Evolutionary conservation across 371 early-diverging fungal genomes (phyloP), one percentile per base, ranked within the genome.

Genomic region (Capillidium heterosporum): DNA sequence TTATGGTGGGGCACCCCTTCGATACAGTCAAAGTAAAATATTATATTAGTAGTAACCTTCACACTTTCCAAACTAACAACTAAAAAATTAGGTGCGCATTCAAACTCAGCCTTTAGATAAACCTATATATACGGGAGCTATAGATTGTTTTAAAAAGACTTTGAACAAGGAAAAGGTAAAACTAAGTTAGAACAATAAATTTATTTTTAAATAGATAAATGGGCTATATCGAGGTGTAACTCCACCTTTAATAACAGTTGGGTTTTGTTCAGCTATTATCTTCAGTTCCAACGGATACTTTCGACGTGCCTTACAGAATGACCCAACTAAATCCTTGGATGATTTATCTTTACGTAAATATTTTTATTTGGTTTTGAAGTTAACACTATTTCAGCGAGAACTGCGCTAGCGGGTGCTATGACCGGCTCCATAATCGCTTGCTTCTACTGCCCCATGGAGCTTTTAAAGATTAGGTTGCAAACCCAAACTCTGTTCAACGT

Each of bases 391-490:
- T 10, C 62, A 70, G 76, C 66, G 32, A 75, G 87, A 58, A 74
- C 81, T 50, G 77, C 77, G 31, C 41, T 75, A 26, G 82, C 90
- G 28, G 91, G 91, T 56, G 76, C 81, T 17, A 66, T 87, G 61
- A 82, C 89, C n/a, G 91, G 91, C 58, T 69, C 76, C 15, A 85
- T 82, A 55, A 89, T 86, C 76, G 71, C 89, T 1, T 84, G 88
- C 59, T 70, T 87, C 59, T 85, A 82, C 60, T 84, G 86, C 57
- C 91, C 90, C 11, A 80, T 90, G 35, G 91, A 91, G 59, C 65
- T 87, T 39, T 64, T 89, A 47, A 91, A 91, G 64, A 84, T 91
- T 61, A 82, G 80, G 60, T 66, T 91, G 44, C 91, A 91, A 65
- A 82, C 84, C 0, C 88, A 88, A 65, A 69, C 72, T 58, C 59